Percentiles rank a stretch among this genome's conserved stretches.
These are phyloP conservation scores for Citrus hindsii DNA, from an alignment of 345 rosid genomes.

Conservation along the genomic window DNA sequence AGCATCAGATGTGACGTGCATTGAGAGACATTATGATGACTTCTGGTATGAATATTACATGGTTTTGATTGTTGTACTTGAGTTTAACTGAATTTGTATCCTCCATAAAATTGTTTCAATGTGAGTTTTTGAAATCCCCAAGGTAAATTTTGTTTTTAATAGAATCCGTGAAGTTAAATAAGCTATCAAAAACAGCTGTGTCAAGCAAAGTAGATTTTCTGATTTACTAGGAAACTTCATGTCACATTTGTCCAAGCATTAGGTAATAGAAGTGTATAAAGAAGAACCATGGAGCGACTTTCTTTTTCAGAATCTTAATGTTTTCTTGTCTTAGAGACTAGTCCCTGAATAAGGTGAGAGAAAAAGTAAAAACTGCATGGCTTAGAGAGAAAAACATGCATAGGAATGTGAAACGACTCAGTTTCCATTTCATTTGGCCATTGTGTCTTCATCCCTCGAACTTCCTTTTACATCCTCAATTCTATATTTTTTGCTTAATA, in stretches of 20 bases:
- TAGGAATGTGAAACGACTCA: background rate
- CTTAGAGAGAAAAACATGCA: background rate
- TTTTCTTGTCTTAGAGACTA: background rate
- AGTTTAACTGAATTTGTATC: background rate
- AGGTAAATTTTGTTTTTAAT: background rate
- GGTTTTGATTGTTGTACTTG: background rate
- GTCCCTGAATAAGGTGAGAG: background rate
- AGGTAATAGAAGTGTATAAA: background rate
- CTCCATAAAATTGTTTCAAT: background rate
- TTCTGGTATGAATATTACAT: conserved; percentile 57
- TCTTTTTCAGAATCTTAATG: background rate
- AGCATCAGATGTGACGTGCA: conserved; percentile 92
- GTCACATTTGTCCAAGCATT: background rate
- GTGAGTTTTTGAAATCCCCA: background rate
- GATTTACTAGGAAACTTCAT: background rate
- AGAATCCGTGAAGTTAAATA: background rate
- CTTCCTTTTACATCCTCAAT: background rate
- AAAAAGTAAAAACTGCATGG: background rate
- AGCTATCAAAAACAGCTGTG: background rate
- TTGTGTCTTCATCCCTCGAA: background rate
- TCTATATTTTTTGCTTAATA: background rate
- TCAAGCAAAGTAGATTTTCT: background rate
- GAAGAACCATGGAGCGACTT: background rate
- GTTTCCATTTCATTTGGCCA: background rate
- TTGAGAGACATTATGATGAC: conserved; percentile 88